Base-by-base conservation (phyloP, 1,284 basidiomycete species). In the Marasmius sp. region DNA sequence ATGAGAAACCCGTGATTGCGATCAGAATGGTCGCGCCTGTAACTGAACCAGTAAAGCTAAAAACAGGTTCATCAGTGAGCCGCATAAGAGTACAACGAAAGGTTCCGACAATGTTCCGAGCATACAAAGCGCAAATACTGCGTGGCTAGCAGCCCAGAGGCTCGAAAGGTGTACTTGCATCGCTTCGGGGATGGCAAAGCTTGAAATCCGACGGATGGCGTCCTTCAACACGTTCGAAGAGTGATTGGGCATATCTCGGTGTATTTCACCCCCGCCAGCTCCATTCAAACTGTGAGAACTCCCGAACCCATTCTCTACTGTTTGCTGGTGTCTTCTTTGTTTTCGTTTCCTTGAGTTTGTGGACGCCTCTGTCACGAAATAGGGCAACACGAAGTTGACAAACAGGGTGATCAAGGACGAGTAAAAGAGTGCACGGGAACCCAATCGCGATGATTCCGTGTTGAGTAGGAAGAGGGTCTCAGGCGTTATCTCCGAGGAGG, bases 391-490 rank as follows among this genome's bases (percentile, higher is more conserved):
- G 55, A 94, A 73, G 60, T 92, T 95, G 11, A 87, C 80, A 9
- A 79, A 66, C 11, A 98, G 82, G 3, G 90, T 84, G 10, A 96
- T 75, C 11, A 94, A 56, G 0, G 94, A 82, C 53, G 89, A 89
- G 68, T 85, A 88, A 71, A 97, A 89, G 57, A 97, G 79, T 0
- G 95, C 93, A 18, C 90, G 84, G 1, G 94, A 89, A 18, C 95
- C 96, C 1, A 92, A 82, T 3, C 95, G 86, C 0, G 91, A 93
- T 0, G 91, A 89, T 69, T 92, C 86, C 10, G 80, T 81, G 48
- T 89, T 84, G 33, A 85, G 74, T 2, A 79, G 78, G 57, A 82
- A 49, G 6, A 74, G 65, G 37, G 65, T 67, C 7, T 62, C 61
- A 22, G 72, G 75, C 68, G 58, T 65, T 64, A 41, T 58, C 48